These are phyloP conservation scores for Aspergillus sclerotioniger DNA, from an alignment of 495 filamentous ascomycete genomes.

Conservation along the genomic window DNA sequence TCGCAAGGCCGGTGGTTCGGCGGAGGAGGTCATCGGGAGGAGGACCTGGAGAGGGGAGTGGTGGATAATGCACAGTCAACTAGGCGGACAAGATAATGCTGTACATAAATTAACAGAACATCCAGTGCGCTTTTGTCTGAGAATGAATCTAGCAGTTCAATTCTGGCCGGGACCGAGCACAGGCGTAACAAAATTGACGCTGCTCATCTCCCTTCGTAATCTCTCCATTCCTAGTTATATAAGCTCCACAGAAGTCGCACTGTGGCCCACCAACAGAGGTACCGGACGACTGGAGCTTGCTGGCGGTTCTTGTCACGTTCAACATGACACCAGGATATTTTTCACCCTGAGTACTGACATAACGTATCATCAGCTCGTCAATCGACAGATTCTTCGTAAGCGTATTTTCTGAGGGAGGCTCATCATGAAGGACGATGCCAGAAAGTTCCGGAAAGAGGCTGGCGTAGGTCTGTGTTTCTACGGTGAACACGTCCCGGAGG, in stretches of 20 bases:
- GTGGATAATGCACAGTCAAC: constrained; percentile 7
- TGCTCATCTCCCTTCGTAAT: background rate
- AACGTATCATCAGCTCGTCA: constrained; percentile 84
- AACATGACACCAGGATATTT: constrained; percentile 90
- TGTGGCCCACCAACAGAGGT: constrained; percentile 13
- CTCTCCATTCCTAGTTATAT: constrained; percentile 28
- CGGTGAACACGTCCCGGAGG: constrained; percentile 76
- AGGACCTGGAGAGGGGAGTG: constrained; percentile 34
- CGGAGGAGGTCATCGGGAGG: constrained; percentile 27
- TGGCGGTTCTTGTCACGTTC: constrained; percentile 86
- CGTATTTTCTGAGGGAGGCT: constrained; percentile 46
- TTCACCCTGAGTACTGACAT: constrained; percentile 82
- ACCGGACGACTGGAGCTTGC: constrained; percentile 57
- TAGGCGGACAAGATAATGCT: constrained; percentile 1
- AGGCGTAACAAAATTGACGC: constrained; percentile 55
- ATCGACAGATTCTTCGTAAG: constrained; percentile 69
- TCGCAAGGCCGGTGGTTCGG: constrained; percentile 34
- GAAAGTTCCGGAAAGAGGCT: constrained; percentile 53
- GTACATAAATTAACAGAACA: constrained; percentile 11
- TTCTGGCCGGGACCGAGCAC: constrained; percentile 49
- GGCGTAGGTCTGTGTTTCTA: constrained; percentile 68
- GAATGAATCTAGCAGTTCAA: constrained; percentile 24
- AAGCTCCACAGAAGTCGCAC: constrained; percentile 46
- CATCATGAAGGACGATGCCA: constrained; percentile 44
- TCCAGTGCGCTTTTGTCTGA: background rate